Evolutionary conservation across 345 rosid genomes (phyloP).

Genomic region (Brassica rapa): DNA sequence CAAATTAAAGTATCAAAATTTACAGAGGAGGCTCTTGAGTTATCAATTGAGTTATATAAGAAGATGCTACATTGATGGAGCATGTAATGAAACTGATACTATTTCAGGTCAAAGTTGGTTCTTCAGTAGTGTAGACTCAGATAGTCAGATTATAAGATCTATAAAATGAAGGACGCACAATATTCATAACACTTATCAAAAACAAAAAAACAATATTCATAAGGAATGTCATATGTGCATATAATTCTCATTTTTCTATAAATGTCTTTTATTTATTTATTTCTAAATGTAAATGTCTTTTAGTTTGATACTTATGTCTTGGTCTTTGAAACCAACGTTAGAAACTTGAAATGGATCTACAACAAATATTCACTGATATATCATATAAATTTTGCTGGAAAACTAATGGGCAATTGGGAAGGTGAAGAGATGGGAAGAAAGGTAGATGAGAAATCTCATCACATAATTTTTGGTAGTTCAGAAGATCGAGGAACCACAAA

Average conservation of each 20-base stretch:
- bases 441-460: conserved; percentile 29
- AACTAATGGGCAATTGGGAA: conserved; percentile 11
- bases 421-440: conserved; percentile 34
- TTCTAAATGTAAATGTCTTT: neutral
- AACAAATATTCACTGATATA: conserved; percentile 7
- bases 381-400: neutral
- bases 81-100: no score
- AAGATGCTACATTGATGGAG: no score
- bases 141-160: no score
- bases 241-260: neutral
- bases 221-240: neutral
- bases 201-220: neutral
- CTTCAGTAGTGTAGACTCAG: no score
- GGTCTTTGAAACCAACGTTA: neutral
- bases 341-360: neutral
- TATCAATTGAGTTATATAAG: no score
- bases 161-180: neutral
- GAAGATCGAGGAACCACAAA: conserved; percentile 32
- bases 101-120: no score
- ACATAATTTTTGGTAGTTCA: conserved; percentile 25
- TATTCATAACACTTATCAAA: neutral
- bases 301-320: neutral
- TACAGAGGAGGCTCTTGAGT: no score
- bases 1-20: no score
- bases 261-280: neutral